phyloP scores from a whole-genome alignment of 345 rosid species.

The Rubroshorea leprosula region DNA sequence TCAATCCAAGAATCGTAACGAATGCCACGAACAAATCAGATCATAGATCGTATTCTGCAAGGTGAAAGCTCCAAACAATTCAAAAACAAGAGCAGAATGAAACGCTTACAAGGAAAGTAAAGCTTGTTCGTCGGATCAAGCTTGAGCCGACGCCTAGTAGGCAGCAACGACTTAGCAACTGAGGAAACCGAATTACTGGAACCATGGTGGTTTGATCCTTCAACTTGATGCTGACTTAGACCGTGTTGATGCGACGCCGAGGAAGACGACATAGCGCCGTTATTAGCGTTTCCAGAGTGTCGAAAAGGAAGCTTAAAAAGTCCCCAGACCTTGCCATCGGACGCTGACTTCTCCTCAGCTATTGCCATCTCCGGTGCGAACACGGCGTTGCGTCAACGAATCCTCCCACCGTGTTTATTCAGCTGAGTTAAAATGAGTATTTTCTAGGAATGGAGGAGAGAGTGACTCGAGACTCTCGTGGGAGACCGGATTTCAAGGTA shows the following conservation, averaged over 20 bases:
- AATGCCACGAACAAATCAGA: neutral
- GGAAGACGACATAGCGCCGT: slow-evolving; percentile 35
- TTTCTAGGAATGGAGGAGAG: neutral
- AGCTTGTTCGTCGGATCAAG: slow-evolving; percentile 89
- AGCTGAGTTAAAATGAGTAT: neutral
- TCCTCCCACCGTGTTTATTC: neutral
- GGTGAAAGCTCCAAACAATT: neutral
- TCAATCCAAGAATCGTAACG: neutral
- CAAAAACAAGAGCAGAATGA: neutral
- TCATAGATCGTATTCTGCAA: neutral
- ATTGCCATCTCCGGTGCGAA: slow-evolving; percentile 52
- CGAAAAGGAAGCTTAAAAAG: slow-evolving; percentile 81
- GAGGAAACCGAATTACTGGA: slow-evolving; percentile 48
- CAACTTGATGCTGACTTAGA: slow-evolving; percentile 37
- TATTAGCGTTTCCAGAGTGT: slow-evolving; percentile 26
- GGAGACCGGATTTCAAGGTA: slow-evolving; percentile 25
- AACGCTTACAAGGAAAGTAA: slow-evolving; percentile 75
- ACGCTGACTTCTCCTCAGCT: slow-evolving; percentile 48
- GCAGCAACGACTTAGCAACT: slow-evolving; percentile 78
- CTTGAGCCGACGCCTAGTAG: slow-evolving; percentile 71
- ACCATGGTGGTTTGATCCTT: slow-evolving; percentile 44
- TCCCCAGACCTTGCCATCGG: slow-evolving; percentile 74
- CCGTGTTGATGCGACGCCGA: slow-evolving; percentile 27
- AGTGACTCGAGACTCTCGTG: slow-evolving; percentile 7
- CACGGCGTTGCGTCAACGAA: slow-evolving; percentile 9